Evolutionary conservation across 2,329 filamentous ascomycete genomes (phyloP).

Genomic region (Pseudopyrenochaeta lycopersici): DNA sequence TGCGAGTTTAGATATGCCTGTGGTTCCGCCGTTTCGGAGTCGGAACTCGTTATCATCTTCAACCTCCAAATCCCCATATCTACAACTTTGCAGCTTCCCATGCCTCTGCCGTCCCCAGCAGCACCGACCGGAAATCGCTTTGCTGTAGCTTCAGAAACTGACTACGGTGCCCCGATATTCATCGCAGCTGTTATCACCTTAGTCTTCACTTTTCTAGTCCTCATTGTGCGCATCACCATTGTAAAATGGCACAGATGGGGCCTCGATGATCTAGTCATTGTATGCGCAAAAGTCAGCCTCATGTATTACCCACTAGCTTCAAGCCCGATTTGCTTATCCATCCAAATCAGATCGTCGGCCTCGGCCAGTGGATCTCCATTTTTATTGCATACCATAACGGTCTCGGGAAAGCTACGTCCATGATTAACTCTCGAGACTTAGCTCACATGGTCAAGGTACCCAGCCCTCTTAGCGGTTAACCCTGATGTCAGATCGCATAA

Average conservation of each 20-base stretch:
- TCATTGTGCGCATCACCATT: not conserved
- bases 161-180: slow-evolving; percentile 1
- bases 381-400: not conserved
- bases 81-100: too few relatives aligned
- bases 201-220: slow-evolving; percentile 1
- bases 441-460: too few relatives aligned
- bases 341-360: not conserved
- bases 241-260: slow-evolving; percentile 1
- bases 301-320: not conserved
- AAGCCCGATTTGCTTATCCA: not conserved
- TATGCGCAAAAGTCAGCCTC: slow-evolving; percentile 1
- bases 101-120: not conserved
- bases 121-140: not conserved
- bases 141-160: not conserved
- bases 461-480: too few relatives aligned
- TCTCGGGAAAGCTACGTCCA: not conserved
- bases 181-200: slow-evolving; percentile 1
- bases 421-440: not conserved
- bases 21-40: too few relatives aligned
- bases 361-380: not conserved
- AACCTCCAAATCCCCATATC: too few relatives aligned
- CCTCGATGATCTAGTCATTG: slow-evolving; percentile 1
- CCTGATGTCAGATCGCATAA: too few relatives aligned
- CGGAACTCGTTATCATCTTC: too few relatives aligned
- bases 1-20: too few relatives aligned